These are phyloP conservation scores for Ampelomyces quisqualis DNA, from an alignment of 2,329 filamentous ascomycete genomes.

Conservation along the genomic window DNA sequence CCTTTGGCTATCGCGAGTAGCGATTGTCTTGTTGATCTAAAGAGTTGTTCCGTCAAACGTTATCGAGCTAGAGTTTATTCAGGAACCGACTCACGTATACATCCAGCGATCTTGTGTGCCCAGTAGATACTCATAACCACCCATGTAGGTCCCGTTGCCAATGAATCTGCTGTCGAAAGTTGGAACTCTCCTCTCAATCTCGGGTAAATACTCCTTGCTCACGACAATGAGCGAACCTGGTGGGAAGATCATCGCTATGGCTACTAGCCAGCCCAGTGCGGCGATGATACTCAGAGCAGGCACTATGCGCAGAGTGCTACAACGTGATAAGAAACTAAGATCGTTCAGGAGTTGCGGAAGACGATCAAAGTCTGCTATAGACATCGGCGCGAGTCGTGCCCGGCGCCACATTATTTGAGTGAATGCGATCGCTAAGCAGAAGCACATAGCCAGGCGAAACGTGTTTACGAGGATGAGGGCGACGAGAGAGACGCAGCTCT, in stretches of 20 bases:
- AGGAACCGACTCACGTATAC: neutral
- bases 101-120: neutral
- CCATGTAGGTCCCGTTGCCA: slow-evolving; percentile 1
- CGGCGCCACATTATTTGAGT: slow-evolving; percentile 8
- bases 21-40: neutral
- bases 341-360: slow-evolving; percentile 1
- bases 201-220: neutral
- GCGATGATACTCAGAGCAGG: slow-evolving; percentile 4
- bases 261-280: slow-evolving; percentile 1
- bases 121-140: neutral
- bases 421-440: slow-evolving; percentile 4
- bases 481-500: slow-evolving; percentile 2
- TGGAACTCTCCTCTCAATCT: neutral
- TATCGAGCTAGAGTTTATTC: neutral
- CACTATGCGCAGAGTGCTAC: neutral
- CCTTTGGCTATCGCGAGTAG: slow-evolving; percentile 1
- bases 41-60: neutral
- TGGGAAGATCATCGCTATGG: slow-evolving; percentile 3
- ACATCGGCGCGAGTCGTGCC: neutral
- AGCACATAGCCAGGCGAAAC: slow-evolving; percentile 3
- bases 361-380: slow-evolving; percentile 2
- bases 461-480: slow-evolving; percentile 4
- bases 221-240: slow-evolving; percentile 2
- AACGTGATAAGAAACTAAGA: neutral
- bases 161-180: slow-evolving; percentile 1